These are phyloP conservation scores for Apium graveolens DNA, from an alignment of 129 eudicot genomes.

Conservation along the genomic window DNA sequence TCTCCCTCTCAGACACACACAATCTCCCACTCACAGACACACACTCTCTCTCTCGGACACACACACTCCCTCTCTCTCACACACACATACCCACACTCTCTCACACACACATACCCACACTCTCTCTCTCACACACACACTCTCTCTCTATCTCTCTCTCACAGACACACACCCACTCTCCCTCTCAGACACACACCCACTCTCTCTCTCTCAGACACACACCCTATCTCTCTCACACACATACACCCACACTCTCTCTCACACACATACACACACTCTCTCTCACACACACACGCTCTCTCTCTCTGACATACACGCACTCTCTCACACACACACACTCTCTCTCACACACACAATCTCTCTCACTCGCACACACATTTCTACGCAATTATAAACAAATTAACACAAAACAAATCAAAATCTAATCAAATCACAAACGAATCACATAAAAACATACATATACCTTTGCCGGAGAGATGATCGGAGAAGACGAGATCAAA, in stretches of 20 bases:
- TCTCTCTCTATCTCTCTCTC: too few relatives aligned
- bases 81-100: too few relatives aligned
- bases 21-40: not conserved
- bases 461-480: not conserved
- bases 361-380: not conserved
- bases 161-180: too few relatives aligned
- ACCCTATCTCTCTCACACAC: too few relatives aligned
- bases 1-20: not conserved
- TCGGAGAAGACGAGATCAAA: slow-evolving; percentile 7
- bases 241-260: not conserved
- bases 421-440: not conserved
- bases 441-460: not conserved
- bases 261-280: not conserved
- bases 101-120: not conserved
- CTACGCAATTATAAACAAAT: not conserved
- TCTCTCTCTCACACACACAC: too few relatives aligned
- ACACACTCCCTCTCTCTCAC: not conserved
- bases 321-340: too few relatives aligned
- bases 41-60: too few relatives aligned
- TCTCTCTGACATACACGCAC: not conserved
- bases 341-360: too few relatives aligned
- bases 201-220: too few relatives aligned
- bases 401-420: slow-evolving; percentile 1
- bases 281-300: not conserved
- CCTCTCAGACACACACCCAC: too few relatives aligned